These are phyloP conservation scores for Rubus idaeus DNA, from an alignment of 306 rosid genomes.

Conservation along the genomic window DNA sequence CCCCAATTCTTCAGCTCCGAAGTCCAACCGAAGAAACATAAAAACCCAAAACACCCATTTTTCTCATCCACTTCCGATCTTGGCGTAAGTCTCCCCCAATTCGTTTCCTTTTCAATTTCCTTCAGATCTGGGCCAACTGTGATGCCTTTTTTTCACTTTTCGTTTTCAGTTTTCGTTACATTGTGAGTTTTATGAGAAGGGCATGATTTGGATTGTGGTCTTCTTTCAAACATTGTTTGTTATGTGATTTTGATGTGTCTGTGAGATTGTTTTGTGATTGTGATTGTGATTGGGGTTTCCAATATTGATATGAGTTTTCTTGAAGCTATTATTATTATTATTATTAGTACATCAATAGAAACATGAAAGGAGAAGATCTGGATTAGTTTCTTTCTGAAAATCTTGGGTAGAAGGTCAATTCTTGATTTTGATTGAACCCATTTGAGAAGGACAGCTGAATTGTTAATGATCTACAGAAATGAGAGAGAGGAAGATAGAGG, in stretches of 20 bases:
- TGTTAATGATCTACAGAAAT: not conserved
- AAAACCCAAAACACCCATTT: not conserved
- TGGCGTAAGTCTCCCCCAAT: conserved; percentile 10
- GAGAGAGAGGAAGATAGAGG: not conserved
- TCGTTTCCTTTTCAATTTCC: not conserved
- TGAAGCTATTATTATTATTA: not conserved
- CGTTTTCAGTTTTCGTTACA: not conserved
- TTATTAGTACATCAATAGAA: not conserved
- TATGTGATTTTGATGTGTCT: not conserved
- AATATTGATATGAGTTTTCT: not conserved
- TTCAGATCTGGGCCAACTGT: conserved; percentile 23
- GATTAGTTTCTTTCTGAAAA: not conserved
- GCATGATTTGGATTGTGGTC: not conserved
- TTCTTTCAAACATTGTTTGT: not conserved
- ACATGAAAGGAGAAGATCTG: conserved; percentile 6
- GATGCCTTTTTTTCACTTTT: not conserved
- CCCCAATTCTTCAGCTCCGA: not conserved
- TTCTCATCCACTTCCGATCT: not conserved
- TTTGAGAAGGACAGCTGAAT: conserved; percentile 12
- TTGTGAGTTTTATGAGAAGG: not conserved
- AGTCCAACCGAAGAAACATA: not conserved
- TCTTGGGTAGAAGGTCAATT: not conserved
- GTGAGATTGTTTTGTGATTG: not conserved
- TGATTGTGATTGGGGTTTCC: not conserved
- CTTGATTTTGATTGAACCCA: conserved; percentile 1